Percentiles rank a stretch among this genome's conserved stretches.
These are phyloP conservation scores for Cardamine chenopodiifolia DNA, from an alignment of 345 rosid genomes.

Conservation along the genomic window DNA sequence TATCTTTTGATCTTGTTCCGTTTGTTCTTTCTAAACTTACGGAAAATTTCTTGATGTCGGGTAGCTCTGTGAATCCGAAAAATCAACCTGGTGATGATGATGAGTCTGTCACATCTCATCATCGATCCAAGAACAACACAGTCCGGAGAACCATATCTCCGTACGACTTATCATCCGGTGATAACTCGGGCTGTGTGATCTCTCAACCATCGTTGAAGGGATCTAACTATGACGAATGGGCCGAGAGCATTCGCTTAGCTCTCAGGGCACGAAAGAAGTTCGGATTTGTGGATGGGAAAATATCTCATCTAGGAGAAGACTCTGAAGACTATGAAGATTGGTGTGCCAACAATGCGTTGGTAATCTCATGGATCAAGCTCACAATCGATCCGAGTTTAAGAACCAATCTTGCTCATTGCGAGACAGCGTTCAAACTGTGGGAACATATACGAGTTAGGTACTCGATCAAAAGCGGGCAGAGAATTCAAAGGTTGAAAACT, in stretches of 20 bases:
- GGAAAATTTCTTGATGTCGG: neutral
- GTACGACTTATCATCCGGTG: fast-evolving
- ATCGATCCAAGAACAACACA: neutral
- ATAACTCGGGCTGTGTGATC: neutral
- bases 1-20: neutral
- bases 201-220: neutral
- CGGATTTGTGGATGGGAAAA: fast-evolving
- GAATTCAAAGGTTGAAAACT: too few species aligned
- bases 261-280: neutral
- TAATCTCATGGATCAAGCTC: neutral
- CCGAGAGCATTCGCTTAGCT: neutral
- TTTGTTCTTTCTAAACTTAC: fast-evolving
- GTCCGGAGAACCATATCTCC: neutral
- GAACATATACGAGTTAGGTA: neutral
- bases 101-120: neutral
- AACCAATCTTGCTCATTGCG: neutral
- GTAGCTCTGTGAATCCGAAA: fast-evolving
- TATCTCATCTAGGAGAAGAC: fast-evolving
- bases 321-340: neutral
- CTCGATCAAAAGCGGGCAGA: neutral
- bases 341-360: neutral
- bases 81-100: neutral
- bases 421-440: neutral
- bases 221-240: neutral
- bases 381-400: neutral